Percentiles rank a stretch among this genome's conserved stretches.
Conservation (phyloP, 2,329 filamentous ascomycete species). For the Fusarium anguioides region DNA sequence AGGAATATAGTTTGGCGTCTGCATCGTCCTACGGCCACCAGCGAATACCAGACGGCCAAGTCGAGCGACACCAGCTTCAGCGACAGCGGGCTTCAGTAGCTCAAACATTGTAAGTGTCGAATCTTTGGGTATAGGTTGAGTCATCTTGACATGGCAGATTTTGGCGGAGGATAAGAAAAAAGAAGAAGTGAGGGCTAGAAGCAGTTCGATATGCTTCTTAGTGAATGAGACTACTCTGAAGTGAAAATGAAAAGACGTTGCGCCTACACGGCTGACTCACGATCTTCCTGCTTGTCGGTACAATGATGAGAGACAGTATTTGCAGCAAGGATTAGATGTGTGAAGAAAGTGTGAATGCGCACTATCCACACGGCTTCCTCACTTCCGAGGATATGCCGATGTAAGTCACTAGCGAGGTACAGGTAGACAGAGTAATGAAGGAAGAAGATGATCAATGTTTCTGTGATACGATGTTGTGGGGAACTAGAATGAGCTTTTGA, state of each 20-base stretch:
- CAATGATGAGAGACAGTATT: slow-evolving; percentile 26
- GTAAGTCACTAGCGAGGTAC: neutral
- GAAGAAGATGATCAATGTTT: neutral
- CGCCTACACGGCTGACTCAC: neutral
- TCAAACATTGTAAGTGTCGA: slow-evolving; percentile 54
- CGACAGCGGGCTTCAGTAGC: slow-evolving; percentile 56
- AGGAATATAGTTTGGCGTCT: slow-evolving; percentile 85
- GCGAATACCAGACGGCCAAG: slow-evolving; percentile 73
- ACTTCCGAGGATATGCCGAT: slow-evolving; percentile 33
- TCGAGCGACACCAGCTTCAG: slow-evolving; percentile 64
- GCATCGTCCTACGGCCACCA: slow-evolving; percentile 71
- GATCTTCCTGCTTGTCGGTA: neutral
- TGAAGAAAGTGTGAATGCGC: slow-evolving; percentile 1
- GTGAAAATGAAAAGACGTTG: neutral
- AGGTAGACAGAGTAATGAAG: no score
- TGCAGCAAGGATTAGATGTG: slow-evolving; percentile 33
- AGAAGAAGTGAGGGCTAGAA: neutral
- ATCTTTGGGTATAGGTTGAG: slow-evolving; percentile 33
- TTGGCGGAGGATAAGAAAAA: neutral
- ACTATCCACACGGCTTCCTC: neutral
- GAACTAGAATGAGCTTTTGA: no score
- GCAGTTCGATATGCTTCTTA: neutral
- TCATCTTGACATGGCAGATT: slow-evolving; percentile 47
- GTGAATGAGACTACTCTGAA: neutral
- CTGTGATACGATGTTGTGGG: no score